Evolutionary conservation across 139 green algal genomes (phyloP).

Genomic region (Trebouxia sp.): DNA sequence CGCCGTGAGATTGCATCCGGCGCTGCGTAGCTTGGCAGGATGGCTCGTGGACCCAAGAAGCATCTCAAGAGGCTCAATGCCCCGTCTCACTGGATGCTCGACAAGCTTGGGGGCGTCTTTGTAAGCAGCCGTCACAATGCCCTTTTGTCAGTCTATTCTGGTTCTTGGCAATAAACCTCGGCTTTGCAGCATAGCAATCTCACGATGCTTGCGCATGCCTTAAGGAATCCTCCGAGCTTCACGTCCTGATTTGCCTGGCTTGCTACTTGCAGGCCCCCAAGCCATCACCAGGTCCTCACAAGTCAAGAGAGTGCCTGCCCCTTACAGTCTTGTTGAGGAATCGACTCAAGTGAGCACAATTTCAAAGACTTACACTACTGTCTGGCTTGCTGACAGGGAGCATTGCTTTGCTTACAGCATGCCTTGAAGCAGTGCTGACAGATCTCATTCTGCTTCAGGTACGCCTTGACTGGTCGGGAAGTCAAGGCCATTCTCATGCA

Average conservation of each 20-base stretch:
- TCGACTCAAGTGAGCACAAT: constrained; percentile 89
- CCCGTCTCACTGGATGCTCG: constrained; percentile 98
- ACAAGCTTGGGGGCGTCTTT: constrained; percentile 99
- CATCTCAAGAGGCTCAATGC: constrained; percentile 99
- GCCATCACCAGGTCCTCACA: constrained; percentile 95
- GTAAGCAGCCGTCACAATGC: constrained; percentile 67
- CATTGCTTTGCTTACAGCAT: neutral
- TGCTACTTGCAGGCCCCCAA: constrained; percentile 89
- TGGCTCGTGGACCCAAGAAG: constrained; percentile 93
- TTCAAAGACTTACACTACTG: neutral
- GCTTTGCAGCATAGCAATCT: too few species aligned
- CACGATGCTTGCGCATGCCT: too few species aligned
- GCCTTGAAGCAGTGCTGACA: neutral
- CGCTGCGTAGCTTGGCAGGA: constrained; percentile 3
- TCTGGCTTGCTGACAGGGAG: neutral
- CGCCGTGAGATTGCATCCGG: constrained; percentile 16
- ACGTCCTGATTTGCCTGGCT: neutral
- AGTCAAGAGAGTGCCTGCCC: constrained; percentile 97
- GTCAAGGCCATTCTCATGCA: constrained; percentile 97
- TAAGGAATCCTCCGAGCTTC: neutral
- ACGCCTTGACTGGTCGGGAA: constrained; percentile 97
- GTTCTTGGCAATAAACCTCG: too few species aligned
- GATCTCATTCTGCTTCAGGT: constrained; percentile 63
- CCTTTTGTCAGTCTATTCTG: too few species aligned
- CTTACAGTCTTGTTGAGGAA: constrained; percentile 97